Base-by-base conservation (phyloP, 352 stramenopile species). In the Hyaloperonospora arabidopsidis region DNA sequence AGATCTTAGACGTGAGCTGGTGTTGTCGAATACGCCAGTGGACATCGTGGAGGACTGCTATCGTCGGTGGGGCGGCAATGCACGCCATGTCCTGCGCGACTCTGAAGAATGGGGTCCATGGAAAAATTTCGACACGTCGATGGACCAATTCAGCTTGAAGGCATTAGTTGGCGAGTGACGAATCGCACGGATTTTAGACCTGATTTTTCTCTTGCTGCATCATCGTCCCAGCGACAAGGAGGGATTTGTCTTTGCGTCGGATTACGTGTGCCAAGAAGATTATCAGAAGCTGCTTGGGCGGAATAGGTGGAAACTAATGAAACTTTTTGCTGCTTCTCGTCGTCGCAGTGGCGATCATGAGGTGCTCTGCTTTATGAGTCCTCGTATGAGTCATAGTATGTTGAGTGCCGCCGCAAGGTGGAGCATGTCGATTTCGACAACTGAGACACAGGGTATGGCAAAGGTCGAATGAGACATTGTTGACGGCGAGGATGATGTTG, bases 31-130 rank as follows among this genome's bases (percentile, higher is more conserved):
- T 13, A 45, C 15, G n/a, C 48, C 48, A 46, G 48, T 39, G 34
- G 34, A 17, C 35, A 53, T 56, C 63, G 45, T 45, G 49, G 35
- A 44, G 8, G 54, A 39, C 34, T 68, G 52, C 64, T 71, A 68
- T 65, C 53, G 58, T 63, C 53, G 59, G 54, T 65, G 63, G 52
- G 63, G 59, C 50, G 58, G 63, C 15, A 67, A 63, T 40, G 45
- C 61, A 32, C 51, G 50, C 39, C 66, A 63, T 49, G 56, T 70
- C 13, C 40, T 64, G 49, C 8, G 13, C 5, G 6, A 44, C 15
- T 2, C 36, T 29, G 19, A 15, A 44, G 17, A 14, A 6, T 15
- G n/a, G n/a, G n/a, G n/a, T n/a, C 34, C 2, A 39, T 10, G 13
- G 11, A 39, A 39, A 10, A 2, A 39, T 3, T 10, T 29, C 25